Evolutionary conservation across 352 stramenopile species (phyloP).

Genomic region (Blastocystis sp.): DNA sequence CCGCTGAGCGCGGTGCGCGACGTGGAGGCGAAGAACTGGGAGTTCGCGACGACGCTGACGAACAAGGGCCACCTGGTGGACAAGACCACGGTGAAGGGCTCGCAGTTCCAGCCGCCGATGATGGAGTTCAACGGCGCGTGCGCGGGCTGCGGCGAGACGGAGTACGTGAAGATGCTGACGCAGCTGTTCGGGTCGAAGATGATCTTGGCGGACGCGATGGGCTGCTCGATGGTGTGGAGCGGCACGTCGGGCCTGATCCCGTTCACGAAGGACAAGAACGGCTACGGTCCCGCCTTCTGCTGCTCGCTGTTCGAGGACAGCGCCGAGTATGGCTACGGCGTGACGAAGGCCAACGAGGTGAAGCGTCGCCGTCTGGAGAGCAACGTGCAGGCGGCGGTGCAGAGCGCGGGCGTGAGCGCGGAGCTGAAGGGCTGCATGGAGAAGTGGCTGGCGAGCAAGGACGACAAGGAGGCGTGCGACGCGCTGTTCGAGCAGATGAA

Average conservation of each 20-base stretch:
- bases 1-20: slow-evolving; percentile 73
- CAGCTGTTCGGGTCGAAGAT: slow-evolving; percentile 77
- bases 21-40: slow-evolving; percentile 74
- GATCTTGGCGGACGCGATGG: slow-evolving; percentile 77
- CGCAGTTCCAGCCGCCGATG: slow-evolving; percentile 75
- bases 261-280: slow-evolving; percentile 73
- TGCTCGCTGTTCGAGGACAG: slow-evolving; percentile 77
- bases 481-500: slow-evolving; percentile 73
- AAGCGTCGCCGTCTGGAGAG: slow-evolving; percentile 73
- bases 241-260: slow-evolving; percentile 75
- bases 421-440: slow-evolving; percentile 74
- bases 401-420: slow-evolving; percentile 58
- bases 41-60: slow-evolving; percentile 74
- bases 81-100: slow-evolving; percentile 74
- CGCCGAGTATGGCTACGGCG: slow-evolving; percentile 73
- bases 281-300: slow-evolving; percentile 73
- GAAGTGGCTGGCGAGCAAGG: slow-evolving; percentile 76
- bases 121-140: slow-evolving; percentile 76
- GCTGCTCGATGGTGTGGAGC: slow-evolving; percentile 75
- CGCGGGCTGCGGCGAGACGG: slow-evolving; percentile 75
- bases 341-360: slow-evolving; percentile 73
- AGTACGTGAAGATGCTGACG: slow-evolving; percentile 76
- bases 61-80: slow-evolving; percentile 75
- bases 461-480: slow-evolving; percentile 75
- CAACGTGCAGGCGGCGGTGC: slow-evolving; percentile 72